phyloP scores from a whole-genome alignment of 2,329 filamentous ascomycete species.

The Furcasterigmium sp. region DNA sequence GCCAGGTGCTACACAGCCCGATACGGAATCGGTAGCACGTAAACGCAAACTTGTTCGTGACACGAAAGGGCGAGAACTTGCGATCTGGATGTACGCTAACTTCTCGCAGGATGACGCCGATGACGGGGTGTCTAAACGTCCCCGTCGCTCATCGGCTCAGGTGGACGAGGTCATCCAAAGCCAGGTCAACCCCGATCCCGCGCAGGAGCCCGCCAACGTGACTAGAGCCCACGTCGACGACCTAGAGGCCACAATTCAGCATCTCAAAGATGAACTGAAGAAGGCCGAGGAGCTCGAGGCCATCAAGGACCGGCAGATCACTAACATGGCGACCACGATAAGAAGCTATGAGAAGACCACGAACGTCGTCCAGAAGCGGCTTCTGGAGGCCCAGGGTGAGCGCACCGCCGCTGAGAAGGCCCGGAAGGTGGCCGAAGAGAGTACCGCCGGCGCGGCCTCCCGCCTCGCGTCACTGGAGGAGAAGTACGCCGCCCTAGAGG shows the following conservation, averaged over 20 bases:
- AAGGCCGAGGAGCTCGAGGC: slow-evolving; percentile 19
- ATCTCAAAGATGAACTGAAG: slow-evolving; percentile 27
- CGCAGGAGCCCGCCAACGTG: too few species aligned
- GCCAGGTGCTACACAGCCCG: slow-evolving; percentile 2
- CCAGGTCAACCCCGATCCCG: neutral
- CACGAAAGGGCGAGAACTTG: too few species aligned
- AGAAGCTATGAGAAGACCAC: slow-evolving; percentile 40
- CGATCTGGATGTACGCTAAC: too few species aligned
- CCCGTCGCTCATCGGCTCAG: neutral
- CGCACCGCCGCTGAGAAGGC: slow-evolving; percentile 42
- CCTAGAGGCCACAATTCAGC: neutral
- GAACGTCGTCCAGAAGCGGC: slow-evolving; percentile 37
- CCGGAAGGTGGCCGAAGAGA: slow-evolving; percentile 33
- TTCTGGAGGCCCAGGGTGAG: slow-evolving; percentile 46
- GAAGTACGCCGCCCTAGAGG: slow-evolving; percentile 24
- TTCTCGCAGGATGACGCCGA: neutral
- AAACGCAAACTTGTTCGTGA: slow-evolving; percentile 37
- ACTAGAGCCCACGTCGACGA: neutral
- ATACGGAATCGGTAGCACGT: slow-evolving; percentile 12
- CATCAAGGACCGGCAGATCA: slow-evolving; percentile 10
- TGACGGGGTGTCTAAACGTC: neutral
- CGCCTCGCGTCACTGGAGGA: slow-evolving; percentile 29
- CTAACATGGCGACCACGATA: slow-evolving; percentile 24
- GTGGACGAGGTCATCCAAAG: neutral
- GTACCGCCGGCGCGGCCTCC: slow-evolving; percentile 30